Base-by-base conservation (phyloP, 2,329 filamentous ascomycete genomes). In the Ceratocystis alfenasii region DNA sequence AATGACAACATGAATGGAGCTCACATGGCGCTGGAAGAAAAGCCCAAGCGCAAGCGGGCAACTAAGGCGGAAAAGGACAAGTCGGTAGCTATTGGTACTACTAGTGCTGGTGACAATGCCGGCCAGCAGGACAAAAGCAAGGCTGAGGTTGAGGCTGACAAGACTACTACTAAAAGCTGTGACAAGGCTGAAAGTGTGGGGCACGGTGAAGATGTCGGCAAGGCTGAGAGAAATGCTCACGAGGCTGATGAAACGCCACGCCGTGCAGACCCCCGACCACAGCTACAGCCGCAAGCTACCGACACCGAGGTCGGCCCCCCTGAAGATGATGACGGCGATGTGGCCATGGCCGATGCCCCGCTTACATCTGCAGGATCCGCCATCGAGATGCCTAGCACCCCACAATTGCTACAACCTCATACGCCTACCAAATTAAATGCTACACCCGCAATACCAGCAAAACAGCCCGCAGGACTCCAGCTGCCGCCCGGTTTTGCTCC, bases 1-100 rank as follows among this genome's bases (percentile, higher is more conserved):
- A 81, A 87, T 65, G 87, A 90, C 71, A 88, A 87, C 28, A 82
- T 84, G 68, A 81, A 90, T 48, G 89, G 89, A 50, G 86, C 83
- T 70, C 79, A 82, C 69, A 80, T 87, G 46, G 80, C 80, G 1
- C 80, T 86, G 68, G 83, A 86, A 71, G 83, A 86, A 72, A 83
- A 82, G 71, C 78, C 79, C 69, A 78, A 79, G 67, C 78, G 80
- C 74, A 86, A 84, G 73, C 75, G 78, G 66, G 76, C 77, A 62
- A 75, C 74, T 63, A 73, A 70, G 0, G 74, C 76, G 68, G 70
- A 69, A 50, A 74, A 72, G 66, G 73, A 71, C 17, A 72, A 71
- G 67, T 25, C 50, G 1, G 65, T 64, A 15, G 65, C 69, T 48
- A 68, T 30, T 8, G 69, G 68, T 41, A 65, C 48, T 15, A 20